phyloP scores from a whole-genome alignment of 352 stramenopile species.

The Phytophthora sansomeana region DNA sequence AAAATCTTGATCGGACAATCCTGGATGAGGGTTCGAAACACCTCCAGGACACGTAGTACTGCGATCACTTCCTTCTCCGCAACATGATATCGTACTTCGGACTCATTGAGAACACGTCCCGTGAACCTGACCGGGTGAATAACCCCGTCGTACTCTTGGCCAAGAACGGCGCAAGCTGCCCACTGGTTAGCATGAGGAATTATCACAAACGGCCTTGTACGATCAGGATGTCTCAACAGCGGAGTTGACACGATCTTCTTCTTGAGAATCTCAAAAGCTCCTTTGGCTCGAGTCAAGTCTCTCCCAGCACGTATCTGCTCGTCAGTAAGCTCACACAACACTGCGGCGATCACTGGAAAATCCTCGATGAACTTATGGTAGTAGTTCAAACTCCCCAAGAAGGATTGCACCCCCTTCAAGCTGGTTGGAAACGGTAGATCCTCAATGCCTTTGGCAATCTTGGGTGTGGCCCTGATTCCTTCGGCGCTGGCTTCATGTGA shows the following conservation, averaged over 20 bases:
- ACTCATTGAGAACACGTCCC: not conserved
- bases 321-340: not conserved
- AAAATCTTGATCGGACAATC: not conserved
- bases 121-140: not conserved
- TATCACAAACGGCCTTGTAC: too few relatives aligned
- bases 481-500: not conserved
- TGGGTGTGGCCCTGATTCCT: not conserved
- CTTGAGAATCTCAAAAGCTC: too few relatives aligned
- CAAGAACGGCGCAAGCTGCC: too few relatives aligned
- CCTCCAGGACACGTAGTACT: not conserved
- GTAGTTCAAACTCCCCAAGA: too few relatives aligned
- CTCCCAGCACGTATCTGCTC: too few relatives aligned
- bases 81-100: not conserved
- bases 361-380: not conserved
- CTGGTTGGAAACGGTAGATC: not conserved
- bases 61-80: slow-evolving; percentile 4
- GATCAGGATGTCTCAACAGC: too few relatives aligned
- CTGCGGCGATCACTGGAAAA: not conserved
- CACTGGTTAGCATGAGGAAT: too few relatives aligned
- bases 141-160: not conserved
- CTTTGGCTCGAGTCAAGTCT: too few relatives aligned
- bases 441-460: not conserved
- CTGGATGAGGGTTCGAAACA: not conserved
- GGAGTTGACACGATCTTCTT: not conserved
- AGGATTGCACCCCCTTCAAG: not conserved